Evolutionary conservation across 2,329 filamentous ascomycete species (phyloP), one percentile per base, ranked within the genome.

Genomic region (Venturiaceae sp.): DNA sequence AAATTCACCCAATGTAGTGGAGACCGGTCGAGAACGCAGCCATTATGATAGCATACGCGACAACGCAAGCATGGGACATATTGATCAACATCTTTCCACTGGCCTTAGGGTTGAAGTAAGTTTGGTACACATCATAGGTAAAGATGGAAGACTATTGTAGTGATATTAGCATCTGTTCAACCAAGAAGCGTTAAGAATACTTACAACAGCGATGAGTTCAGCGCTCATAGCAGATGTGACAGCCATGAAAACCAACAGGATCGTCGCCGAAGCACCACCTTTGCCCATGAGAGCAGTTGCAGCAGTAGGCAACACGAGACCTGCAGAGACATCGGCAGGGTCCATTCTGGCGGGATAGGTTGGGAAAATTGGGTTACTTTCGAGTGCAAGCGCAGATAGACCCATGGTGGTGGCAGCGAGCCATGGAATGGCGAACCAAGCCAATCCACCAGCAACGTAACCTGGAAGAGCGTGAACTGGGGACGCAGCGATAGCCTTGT

Each of bases 341-440:
- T 79, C 75, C 82, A 95, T 89, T 37, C 90, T 83, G 60, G 86
- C 75, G 0, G 83, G 88, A 65, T 80, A 92, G 0, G 85, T 88
- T 0, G 88, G 88, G 72, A 90, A 91, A 3, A 75, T 76, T 1
- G 83, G 86, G 64, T 83, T 86, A 63, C 78, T 83, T 70, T 96
- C 90, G 1, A 96, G 80, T 0, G 90, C 88, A 7, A 96, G 77
- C 3, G 88, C 90, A 1, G 88, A 82, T 6, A 96, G 80, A 33
- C 91, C 91, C 84, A 95, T 88, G 1, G 91, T 95, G 0, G 89
- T 96, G 1, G 91, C 90, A 2, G 85, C 88, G 9, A 95, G 79
- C 88, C 89, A 95, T 0, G 92, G 92, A 56, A 96, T 95, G 0
- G 91, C 91, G 65, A 96, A 96, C 91, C 91, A 96, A 54, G 59